phyloP scores from a whole-genome alignment of 768 basidiomycete species.

The Steccherinum ochraceum region DNA sequence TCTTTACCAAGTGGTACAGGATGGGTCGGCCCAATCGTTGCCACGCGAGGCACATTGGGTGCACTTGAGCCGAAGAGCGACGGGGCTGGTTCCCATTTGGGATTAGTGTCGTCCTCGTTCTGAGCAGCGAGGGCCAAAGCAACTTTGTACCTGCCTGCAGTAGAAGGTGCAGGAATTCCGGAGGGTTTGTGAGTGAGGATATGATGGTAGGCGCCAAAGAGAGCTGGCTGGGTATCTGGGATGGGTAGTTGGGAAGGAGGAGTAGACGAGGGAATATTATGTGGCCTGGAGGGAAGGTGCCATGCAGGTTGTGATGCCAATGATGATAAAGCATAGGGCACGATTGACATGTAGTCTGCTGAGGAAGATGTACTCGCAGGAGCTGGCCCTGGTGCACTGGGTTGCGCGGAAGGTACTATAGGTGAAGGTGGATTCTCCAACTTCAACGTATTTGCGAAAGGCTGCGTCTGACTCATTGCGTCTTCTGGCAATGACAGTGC shows the following conservation, averaged over 20 bases:
- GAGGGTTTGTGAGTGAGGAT: constrained; percentile 67
- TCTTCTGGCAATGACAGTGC: constrained; percentile 15
- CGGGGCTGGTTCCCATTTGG: constrained; percentile 61
- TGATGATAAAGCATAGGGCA: constrained; percentile 70
- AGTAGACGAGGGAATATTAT: constrained; percentile 4
- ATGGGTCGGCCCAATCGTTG: constrained; percentile 60
- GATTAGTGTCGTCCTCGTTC: constrained; percentile 34
- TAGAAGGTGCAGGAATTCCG: constrained; percentile 38
- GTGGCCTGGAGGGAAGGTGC: constrained; percentile 47
- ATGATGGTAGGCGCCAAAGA: constrained; percentile 68
- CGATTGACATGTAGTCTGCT: constrained; percentile 64
- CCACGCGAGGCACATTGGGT: constrained; percentile 56
- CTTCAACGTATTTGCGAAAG: not conserved
- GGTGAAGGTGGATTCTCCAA: constrained; percentile 7
- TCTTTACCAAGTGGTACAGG: constrained; percentile 38
- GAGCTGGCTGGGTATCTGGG: constrained; percentile 56
- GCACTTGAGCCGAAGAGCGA: constrained; percentile 54
- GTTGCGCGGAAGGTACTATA: constrained; percentile 24
- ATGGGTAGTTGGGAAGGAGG: constrained; percentile 31
- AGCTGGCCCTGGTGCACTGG: constrained; percentile 23
- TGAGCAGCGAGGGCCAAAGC: constrained; percentile 63
- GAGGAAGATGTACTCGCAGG: constrained; percentile 39
- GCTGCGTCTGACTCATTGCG: not conserved
- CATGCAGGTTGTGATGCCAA: constrained; percentile 59
- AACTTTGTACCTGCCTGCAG: constrained; percentile 66